Percentiles rank a stretch among this genome's conserved stretches.
Evolutionary conservation across 129 eudicot species (phyloP).

Genomic region (Ambrosia artemisiifolia): DNA sequence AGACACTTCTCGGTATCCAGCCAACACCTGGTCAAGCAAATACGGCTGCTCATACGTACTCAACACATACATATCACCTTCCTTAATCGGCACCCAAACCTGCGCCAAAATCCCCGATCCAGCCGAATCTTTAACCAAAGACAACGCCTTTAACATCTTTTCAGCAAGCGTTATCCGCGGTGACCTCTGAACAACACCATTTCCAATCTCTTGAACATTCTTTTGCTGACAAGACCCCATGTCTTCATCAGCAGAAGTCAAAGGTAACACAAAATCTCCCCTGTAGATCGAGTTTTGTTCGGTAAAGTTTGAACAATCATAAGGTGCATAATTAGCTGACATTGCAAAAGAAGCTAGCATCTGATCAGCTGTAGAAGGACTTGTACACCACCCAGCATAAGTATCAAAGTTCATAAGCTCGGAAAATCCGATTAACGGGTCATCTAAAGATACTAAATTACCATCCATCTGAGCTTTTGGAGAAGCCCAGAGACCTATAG

Average conservation of each 20-base stretch:
- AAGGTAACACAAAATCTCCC: conserved; percentile 24
- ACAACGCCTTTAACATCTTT: conserved; percentile 73
- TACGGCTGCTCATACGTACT: conserved; percentile 92
- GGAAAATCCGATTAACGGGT: conserved; percentile 36
- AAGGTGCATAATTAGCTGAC: conserved; percentile 33
- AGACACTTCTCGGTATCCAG: conserved; percentile 88
- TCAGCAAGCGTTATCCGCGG: conserved; percentile 49
- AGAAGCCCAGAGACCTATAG: conserved; percentile 32
- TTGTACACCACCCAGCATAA: conserved; percentile 78
- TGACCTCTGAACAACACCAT: conserved; percentile 43
- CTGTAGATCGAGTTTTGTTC: conserved; percentile 34
- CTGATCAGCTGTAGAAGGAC: conserved; percentile 69
- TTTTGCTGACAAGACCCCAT: conserved; percentile 25
- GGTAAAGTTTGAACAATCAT: conserved; percentile 39
- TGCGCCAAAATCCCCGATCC: conserved; percentile 88
- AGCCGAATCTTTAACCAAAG: conserved; percentile 66
- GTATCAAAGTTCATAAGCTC: conserved; percentile 72
- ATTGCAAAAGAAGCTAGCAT: conserved; percentile 54
- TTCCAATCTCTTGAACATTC: conserved; percentile 13
- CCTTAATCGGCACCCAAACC: conserved; percentile 82
- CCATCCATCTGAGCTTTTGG: conserved; percentile 42
- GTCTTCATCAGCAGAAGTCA: conserved; percentile 33
- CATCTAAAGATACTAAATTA: conserved; percentile 19
- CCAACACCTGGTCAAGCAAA: conserved; percentile 64
- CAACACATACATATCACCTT: conserved; percentile 58